Conservation (phyloP, 768 basidiomycete species). For the Lyophyllum semitale region DNA sequence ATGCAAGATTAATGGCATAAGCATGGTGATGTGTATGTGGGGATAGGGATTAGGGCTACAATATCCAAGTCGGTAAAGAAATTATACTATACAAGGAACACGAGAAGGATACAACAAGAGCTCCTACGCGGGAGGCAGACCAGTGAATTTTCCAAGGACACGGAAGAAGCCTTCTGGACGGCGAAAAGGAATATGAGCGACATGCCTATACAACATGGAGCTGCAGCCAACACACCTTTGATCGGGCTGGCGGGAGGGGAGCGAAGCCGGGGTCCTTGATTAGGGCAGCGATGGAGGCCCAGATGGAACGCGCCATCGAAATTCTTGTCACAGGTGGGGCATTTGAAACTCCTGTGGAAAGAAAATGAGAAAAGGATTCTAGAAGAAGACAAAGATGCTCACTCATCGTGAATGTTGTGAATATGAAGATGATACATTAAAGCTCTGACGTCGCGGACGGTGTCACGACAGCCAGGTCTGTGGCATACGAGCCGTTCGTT, state of each 20-base stretch:
- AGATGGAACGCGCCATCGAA: constrained; percentile 22
- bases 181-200: neutral
- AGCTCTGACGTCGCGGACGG: constrained; percentile 41
- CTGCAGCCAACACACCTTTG: constrained; percentile 4
- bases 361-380: neutral
- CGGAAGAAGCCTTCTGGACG: constrained; percentile 13
- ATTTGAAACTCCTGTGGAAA: constrained; percentile 18
- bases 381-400: constrained; percentile 11
- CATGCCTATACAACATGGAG: neutral
- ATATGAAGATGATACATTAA: constrained; percentile 58
- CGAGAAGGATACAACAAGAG: neutral
- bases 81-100: neutral
- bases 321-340: constrained; percentile 22
- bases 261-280: constrained; percentile 1
- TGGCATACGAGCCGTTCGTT: constrained; percentile 40
- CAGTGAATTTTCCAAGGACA: constrained; percentile 7
- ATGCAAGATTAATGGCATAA: neutral
- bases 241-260: constrained; percentile 16
- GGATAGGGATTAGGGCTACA: neutral
- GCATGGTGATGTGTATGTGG: neutral
- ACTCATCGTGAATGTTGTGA: constrained; percentile 53
- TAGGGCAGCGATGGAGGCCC: constrained; percentile 22
- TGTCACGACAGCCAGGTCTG: constrained; percentile 46
- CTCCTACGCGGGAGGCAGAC: neutral
- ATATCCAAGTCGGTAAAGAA: neutral